Evolutionary conservation across 192 early-diverging fungal genomes (phyloP), one percentile per base, ranked within the genome.

Genomic region (Fimicolochytrium jonesii): DNA sequence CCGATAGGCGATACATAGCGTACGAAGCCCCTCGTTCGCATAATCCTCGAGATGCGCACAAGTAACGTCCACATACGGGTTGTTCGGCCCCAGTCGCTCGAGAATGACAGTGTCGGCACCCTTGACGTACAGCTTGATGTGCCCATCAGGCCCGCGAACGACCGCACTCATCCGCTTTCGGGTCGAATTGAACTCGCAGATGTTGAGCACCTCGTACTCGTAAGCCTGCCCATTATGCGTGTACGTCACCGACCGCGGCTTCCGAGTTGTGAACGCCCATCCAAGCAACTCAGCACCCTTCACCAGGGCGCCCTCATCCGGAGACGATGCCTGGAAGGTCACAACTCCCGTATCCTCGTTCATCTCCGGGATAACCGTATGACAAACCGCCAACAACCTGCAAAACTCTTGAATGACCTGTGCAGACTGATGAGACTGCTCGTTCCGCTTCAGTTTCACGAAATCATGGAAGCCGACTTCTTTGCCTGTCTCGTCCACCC

Each of bases 111-210:
- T 96, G 67, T 99, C 97, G 4, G 97, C 97, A 33, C 97, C 97
- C 67, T 99, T 99, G 71, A 90, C 91, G 82, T 92, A 99, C 35
- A 99, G 68, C 64, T 91, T 90, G 62, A 86, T 79, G 36, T 73
- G 64, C 11, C 92, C 93, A 35, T 95, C 89, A 1, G 94, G 90
- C 10, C 84, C 81, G 10, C 93, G 86, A 25, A 97, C 82, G 32
- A 99, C 74, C 4, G 90, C 90, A 6, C 91, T 93, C 97, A 99
- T 99, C 55, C 97, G 84, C 70, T 99, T 99, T 39, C 97, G 84
- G n/a, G 93, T 96, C 42, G 91, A 93, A 72, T 99, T 96, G 81
- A 99, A 99, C 79, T 99, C 97, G 73, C 92, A 93, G 61, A 97
- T 88, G 58, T 94, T 92, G 20, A 99, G 76, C 32, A 99, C 85